These are phyloP conservation scores for Bathelium albidoporum DNA, from an alignment of 495 filamentous ascomycete genomes.

Conservation along the genomic window DNA sequence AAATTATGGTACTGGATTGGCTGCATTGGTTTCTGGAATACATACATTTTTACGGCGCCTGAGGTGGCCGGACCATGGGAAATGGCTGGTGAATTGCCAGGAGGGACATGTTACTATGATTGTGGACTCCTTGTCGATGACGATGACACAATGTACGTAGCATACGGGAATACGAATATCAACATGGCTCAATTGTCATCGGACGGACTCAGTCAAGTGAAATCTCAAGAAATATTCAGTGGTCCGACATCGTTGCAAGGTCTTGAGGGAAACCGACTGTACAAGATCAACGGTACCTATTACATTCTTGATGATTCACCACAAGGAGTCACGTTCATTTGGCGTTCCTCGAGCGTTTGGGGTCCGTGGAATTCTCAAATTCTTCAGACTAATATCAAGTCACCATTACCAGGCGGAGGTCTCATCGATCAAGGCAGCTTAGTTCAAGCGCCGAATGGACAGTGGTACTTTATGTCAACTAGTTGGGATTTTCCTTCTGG, in stretches of 20 bases:
- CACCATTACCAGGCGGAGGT: conserved; percentile 37
- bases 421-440: conserved; percentile 46
- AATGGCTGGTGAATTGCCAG: conserved; percentile 19
- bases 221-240: conserved; percentile 34
- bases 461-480: conserved; percentile 47
- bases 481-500: conserved; percentile 40
- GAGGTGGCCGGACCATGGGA: conserved; percentile 35
- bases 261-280: conserved; percentile 46
- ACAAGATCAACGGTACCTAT: conserved; percentile 44
- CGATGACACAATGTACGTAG: conserved; percentile 48
- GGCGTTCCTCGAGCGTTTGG: background rate
- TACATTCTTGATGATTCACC: conserved; percentile 37
- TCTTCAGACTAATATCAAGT: background rate
- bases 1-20: conserved; percentile 46
- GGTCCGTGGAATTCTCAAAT: conserved; percentile 10
- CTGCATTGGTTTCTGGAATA: conserved; percentile 39
- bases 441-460: conserved; percentile 39
- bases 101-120: conserved; percentile 47
- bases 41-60: conserved; percentile 42
- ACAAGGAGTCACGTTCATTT: background rate
- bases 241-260: conserved; percentile 15
- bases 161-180: conserved; percentile 42
- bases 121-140: conserved; percentile 45
- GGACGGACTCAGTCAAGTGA: conserved; percentile 37
- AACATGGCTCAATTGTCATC: conserved; percentile 40